phyloP scores from a whole-genome alignment of 257 asterid genomes.

The Scutellaria barbata region DNA sequence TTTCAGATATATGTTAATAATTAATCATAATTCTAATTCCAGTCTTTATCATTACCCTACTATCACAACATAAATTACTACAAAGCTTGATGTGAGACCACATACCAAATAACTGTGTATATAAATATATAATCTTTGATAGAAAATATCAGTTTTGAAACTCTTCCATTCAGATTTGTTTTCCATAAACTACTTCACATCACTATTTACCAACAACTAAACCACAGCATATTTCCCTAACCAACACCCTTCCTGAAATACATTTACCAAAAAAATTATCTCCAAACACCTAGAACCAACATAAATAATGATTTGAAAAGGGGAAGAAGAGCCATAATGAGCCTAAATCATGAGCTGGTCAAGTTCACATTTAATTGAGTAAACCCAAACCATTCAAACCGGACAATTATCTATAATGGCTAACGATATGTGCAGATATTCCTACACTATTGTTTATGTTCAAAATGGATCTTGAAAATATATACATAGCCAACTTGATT shows the following conservation, averaged over 20 bases:
- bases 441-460: too few relatives aligned
- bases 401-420: too few relatives aligned
- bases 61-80: background rate
- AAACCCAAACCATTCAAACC: too few relatives aligned
- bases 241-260: background rate
- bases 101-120: background rate
- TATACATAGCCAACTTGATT: background rate
- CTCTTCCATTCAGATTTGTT: background rate
- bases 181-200: background rate
- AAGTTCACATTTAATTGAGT: too few relatives aligned
- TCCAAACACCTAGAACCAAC: too few relatives aligned
- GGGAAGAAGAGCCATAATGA: too few relatives aligned
- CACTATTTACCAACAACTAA: conserved; percentile 1
- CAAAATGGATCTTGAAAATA: background rate
- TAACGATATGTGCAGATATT: too few relatives aligned
- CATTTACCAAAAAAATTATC: too few relatives aligned
- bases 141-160: background rate
- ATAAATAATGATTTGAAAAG: too few relatives aligned
- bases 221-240: background rate
- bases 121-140: background rate
- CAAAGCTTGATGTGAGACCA: background rate
- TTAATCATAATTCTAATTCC: too few relatives aligned
- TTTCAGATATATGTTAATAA: background rate
- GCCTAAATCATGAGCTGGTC: too few relatives aligned
- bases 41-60: background rate